Percentiles rank a stretch among this genome's conserved stretches.
phyloP scores from a whole-genome alignment of 441 rosid genomes.

The Erodium texanum region DNA sequence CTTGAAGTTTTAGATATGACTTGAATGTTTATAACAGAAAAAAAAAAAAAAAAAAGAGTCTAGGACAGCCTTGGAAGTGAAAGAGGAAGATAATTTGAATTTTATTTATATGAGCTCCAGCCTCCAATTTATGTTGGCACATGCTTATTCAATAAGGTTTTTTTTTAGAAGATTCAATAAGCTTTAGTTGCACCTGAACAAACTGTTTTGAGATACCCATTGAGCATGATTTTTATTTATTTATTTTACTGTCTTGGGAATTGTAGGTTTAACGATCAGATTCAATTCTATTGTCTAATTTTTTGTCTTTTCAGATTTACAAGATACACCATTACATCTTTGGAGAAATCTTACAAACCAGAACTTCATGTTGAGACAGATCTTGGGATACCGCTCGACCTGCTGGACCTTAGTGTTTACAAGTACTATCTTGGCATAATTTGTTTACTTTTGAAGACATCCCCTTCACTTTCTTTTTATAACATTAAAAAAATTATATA shows the following conservation, averaged over 20 bases:
- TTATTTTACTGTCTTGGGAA: background rate
- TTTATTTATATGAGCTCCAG: background rate
- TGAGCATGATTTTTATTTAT: background rate
- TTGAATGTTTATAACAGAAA: no score
- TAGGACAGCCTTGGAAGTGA: no score
- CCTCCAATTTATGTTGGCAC: background rate
- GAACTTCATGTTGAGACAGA: constrained; percentile 87
- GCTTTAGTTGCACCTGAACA: background rate
- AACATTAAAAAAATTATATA: constrained; percentile 9
- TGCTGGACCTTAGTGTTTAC: constrained; percentile 94
- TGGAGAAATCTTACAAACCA: constrained; percentile 88
- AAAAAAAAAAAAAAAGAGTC: no score
- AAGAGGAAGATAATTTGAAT: background rate
- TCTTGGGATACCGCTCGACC: constrained; percentile 95
- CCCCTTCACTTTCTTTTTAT: background rate
- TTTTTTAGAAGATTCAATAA: no score
- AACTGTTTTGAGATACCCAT: background rate
- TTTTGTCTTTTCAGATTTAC: constrained; percentile 49
- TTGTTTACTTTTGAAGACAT: constrained; percentile 9
- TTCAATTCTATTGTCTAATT: background rate
- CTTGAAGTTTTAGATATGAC: no score
- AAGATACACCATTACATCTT: constrained; percentile 71
- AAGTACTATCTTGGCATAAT: constrained; percentile 39
- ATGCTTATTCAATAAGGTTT: background rate
- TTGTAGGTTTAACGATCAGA: constrained; percentile 4